These are phyloP conservation scores for Trametes meyenii DNA, from an alignment of 768 basidiomycete genomes.

Conservation along the genomic window DNA sequence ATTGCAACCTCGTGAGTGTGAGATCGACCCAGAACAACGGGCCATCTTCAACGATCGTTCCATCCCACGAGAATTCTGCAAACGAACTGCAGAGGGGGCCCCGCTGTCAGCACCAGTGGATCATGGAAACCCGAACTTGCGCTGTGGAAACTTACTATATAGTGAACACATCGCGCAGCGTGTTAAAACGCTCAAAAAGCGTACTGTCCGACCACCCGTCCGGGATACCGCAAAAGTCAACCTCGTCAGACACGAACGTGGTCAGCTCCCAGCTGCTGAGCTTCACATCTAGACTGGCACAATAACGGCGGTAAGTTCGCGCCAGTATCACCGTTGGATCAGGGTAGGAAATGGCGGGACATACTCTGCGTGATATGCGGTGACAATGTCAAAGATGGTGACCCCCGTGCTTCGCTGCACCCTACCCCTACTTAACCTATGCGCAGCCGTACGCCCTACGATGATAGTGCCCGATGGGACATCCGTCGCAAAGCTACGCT, in stretches of 20 bases:
- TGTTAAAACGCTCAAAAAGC: neutral
- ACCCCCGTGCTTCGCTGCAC: neutral
- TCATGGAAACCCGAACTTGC: neutral
- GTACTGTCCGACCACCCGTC: neutral
- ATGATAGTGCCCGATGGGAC: neutral
- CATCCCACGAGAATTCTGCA: neutral
- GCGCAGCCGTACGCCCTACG: neutral
- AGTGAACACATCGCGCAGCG: neutral
- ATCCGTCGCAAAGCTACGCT: neutral
- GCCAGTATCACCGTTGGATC: too few relatives aligned
- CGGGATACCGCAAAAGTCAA: neutral
- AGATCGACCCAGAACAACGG: neutral
- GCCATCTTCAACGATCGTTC: neutral
- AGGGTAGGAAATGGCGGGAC: neutral
- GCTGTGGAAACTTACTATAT: neutral
- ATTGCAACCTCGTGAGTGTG: neutral
- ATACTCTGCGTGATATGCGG: neutral
- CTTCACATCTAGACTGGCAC: too few relatives aligned
- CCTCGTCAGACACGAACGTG: neutral
- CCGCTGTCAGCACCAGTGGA: neutral
- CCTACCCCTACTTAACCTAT: neutral
- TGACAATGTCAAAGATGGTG: neutral
- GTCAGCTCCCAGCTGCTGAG: neutral
- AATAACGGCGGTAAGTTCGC: too few relatives aligned
- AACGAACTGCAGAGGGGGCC: neutral